Evolutionary conservation across 441 rosid species (phyloP).

Genomic region (Cnidoscolus chayamansa): DNA sequence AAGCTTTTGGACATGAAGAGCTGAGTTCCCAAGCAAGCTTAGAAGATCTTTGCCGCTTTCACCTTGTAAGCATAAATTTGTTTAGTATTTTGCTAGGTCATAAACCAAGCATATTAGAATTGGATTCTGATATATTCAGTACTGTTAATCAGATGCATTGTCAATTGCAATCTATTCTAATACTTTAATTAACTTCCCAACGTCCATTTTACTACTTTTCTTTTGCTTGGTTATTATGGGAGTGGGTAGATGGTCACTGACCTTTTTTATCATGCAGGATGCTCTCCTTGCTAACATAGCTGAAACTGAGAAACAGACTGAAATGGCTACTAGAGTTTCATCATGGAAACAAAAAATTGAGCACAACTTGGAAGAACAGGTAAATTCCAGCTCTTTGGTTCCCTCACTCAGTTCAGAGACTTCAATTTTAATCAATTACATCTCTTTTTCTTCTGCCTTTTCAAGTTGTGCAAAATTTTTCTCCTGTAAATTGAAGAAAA

Average conservation of each 20-base stretch:
- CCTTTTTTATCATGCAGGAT: conserved; percentile 48
- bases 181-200: neutral
- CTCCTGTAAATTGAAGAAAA: conserved; percentile 16
- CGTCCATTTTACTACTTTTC: neutral
- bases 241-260: conserved; percentile 4
- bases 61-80: conserved; percentile 54
- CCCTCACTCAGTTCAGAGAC: neutral
- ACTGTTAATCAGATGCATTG: neutral
- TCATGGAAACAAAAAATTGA: conserved; percentile 93
- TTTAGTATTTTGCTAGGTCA: conserved; percentile 9
- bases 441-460: neutral
- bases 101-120: neutral
- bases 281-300: conserved; percentile 92
- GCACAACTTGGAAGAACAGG: conserved; percentile 87
- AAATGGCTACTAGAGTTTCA: conserved; percentile 82
- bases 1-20: conserved; percentile 41
- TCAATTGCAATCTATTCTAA: neutral
- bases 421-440: neutral
- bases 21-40: conserved; percentile 60
- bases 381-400: conserved; percentile 26
- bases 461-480: conserved; percentile 18
- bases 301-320: conserved; percentile 82
- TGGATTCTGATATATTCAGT: neutral
- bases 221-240: neutral
- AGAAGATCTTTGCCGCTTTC: conserved; percentile 92